Conservation (phyloP, 495 filamentous ascomycete species). For the Daldinia bambusicola region DNA sequence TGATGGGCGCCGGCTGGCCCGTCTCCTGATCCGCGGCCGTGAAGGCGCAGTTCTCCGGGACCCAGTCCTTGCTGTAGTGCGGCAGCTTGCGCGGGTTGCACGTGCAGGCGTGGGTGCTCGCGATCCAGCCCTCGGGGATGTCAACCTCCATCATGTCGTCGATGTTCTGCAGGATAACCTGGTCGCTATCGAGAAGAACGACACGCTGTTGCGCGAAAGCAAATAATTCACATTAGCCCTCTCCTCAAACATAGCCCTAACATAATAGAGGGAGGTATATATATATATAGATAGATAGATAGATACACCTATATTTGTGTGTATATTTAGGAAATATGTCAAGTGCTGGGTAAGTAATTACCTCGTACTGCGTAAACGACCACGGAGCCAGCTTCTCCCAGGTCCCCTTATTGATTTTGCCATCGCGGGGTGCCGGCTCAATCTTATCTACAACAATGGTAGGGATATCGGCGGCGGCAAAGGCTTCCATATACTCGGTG, state of each 20-base stretch:
- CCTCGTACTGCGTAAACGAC: slow-evolving; percentile 56
- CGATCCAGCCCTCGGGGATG: slow-evolving; percentile 51
- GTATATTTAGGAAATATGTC: not conserved
- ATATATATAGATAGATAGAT: no score
- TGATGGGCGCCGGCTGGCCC: slow-evolving; percentile 50
- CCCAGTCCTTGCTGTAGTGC: slow-evolving; percentile 54
- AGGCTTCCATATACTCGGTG: slow-evolving; percentile 54
- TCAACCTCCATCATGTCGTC: slow-evolving; percentile 55
- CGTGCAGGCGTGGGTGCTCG: slow-evolving; percentile 51
- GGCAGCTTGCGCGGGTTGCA: slow-evolving; percentile 54
- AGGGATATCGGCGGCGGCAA: slow-evolving; percentile 52
- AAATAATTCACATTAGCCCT: slow-evolving; percentile 6
- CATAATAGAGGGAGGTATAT: not conserved
- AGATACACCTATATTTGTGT: not conserved
- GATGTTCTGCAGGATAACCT: slow-evolving; percentile 54
- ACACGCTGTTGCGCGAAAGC: slow-evolving; percentile 43
- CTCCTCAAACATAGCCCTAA: not conserved
- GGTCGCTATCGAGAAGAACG: slow-evolving; percentile 55
- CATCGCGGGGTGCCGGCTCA: slow-evolving; percentile 52
- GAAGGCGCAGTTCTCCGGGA: slow-evolving; percentile 54
- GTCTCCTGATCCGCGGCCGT: slow-evolving; percentile 52
- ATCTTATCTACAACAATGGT: slow-evolving; percentile 55
- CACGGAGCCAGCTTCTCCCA: slow-evolving; percentile 58
- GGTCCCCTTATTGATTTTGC: slow-evolving; percentile 54
- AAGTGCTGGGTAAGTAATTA: slow-evolving; percentile 20